Evolutionary conservation across 139 green algal genomes (phyloP).

Genomic region (Eudorina sp.): DNA sequence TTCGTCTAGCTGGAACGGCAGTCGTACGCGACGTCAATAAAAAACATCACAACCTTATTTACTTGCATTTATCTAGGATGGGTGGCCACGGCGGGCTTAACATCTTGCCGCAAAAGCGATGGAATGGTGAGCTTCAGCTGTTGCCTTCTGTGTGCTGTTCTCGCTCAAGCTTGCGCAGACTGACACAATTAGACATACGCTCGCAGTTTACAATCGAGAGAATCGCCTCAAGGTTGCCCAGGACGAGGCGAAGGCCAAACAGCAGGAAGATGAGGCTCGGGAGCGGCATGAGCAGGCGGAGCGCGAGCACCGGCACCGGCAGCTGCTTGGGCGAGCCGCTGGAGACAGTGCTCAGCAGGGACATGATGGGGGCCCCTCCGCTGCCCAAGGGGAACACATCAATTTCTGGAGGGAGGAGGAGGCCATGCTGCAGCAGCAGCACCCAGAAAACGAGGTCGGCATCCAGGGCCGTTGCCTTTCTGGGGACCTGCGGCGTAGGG

Average conservation of each 20-base stretch:
- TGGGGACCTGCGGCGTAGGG: no score
- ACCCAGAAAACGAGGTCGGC: constrained; percentile 70
- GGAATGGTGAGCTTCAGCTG: constrained; percentile 80
- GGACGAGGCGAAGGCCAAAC: constrained; percentile 66
- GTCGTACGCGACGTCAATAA: no score
- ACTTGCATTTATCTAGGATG: no score
- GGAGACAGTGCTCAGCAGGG: not conserved
- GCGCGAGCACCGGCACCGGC: constrained; percentile 62
- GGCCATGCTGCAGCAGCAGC: constrained; percentile 57
- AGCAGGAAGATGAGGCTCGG: constrained; percentile 52
- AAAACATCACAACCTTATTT: no score
- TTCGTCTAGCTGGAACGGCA: no score
- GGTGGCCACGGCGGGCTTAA: constrained; percentile 96
- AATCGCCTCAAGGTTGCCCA: constrained; percentile 79
- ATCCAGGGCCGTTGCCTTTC: no score
- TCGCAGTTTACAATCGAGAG: constrained; percentile 90
- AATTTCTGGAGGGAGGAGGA: constrained; percentile 75
- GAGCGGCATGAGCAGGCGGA: constrained; percentile 67
- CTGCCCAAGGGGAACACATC: constrained; percentile 67
- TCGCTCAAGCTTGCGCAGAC: not conserved
- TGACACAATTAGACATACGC: not conserved
- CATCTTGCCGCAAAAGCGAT: constrained; percentile 96
- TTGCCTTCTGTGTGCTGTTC: no score
- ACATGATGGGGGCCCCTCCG: not conserved
- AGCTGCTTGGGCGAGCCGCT: constrained; percentile 63